phyloP scores from a whole-genome alignment of 805 yeast genomes.

The Candida montana region DNA sequence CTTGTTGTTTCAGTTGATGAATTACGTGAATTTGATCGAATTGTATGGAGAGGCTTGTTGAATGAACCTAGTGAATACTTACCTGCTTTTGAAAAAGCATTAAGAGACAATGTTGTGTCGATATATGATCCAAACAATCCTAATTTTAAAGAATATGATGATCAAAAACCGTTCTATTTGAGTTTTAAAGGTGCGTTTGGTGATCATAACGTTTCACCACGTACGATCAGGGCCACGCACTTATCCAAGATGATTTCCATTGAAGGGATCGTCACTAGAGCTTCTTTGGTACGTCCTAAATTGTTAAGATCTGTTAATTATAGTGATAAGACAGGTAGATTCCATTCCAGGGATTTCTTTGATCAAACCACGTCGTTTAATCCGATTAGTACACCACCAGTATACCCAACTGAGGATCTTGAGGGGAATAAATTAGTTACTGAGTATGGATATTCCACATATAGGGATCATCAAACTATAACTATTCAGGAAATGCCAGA shows the following conservation, averaged over 20 bases:
- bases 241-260: conserved; percentile 79
- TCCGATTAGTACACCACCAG: conserved; percentile 75
- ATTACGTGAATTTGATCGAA: conserved; percentile 73
- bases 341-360: conserved; percentile 86
- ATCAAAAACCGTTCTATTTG: conserved; percentile 61
- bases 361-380: conserved; percentile 91
- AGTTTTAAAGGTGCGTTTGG: conserved; percentile 92
- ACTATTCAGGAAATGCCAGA: conserved; percentile 98
- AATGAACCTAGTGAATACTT: conserved; percentile 75
- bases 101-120: conserved; percentile 72
- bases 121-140: conserved; percentile 60
- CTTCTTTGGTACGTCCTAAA: conserved; percentile 91
- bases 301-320: conserved; percentile 88
- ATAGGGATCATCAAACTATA: conserved; percentile 89
- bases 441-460: conserved; percentile 89
- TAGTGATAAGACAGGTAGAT: conserved; percentile 76
- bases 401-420: conserved; percentile 88
- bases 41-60: conserved; percentile 72
- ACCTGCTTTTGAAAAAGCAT: conserved; percentile 86
- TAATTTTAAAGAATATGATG: conserved; percentile 46
- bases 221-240: conserved; percentile 73
- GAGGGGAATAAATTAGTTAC: conserved; percentile 86
- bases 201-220: conserved; percentile 77
- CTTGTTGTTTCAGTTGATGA: conserved; percentile 80
- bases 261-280: conserved; percentile 93